Percentiles rank a stretch among this genome's conserved stretches.
These are phyloP conservation scores for Casaregolazyma suthepensis DNA, from an alignment of 1,139 yeast species.

Conservation along the genomic window DNA sequence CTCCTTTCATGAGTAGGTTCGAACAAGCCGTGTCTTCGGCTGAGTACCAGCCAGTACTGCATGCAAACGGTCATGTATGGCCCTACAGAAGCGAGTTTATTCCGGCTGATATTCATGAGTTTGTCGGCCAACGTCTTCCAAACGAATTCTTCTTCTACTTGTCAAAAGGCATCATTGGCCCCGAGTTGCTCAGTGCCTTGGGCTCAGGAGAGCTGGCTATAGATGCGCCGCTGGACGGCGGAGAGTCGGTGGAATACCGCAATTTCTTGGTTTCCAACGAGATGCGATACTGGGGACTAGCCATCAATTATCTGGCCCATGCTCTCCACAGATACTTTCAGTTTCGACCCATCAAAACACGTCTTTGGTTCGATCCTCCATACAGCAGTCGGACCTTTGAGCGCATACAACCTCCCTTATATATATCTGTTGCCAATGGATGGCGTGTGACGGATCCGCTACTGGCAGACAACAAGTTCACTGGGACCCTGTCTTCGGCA, in stretches of 20 bases:
- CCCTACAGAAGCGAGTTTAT: constrained; percentile 41
- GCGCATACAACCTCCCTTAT: constrained; percentile 20
- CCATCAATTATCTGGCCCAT: constrained; percentile 63
- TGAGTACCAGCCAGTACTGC: constrained; percentile 63
- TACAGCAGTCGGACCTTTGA: constrained; percentile 13
- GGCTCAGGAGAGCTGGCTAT: constrained; percentile 60
- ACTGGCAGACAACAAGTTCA: constrained; percentile 4
- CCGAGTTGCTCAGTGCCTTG: constrained; percentile 61
- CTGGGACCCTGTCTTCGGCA: constrained; percentile 1
- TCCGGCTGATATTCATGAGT: constrained; percentile 77
- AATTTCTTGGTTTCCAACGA: constrained; percentile 46
- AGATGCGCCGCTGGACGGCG: constrained; percentile 67
- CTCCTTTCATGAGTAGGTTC: constrained; percentile 35
- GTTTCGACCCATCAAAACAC: constrained; percentile 49
- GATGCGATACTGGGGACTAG: constrained; percentile 46
- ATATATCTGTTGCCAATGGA: constrained; percentile 15
- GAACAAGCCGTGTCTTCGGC: constrained; percentile 50
- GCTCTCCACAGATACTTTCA: constrained; percentile 82
- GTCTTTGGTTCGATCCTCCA: constrained; percentile 44
- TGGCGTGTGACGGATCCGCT: constrained; percentile 19
- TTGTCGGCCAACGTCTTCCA: constrained; percentile 80
- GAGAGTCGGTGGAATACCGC: constrained; percentile 52
- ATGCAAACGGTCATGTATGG: constrained; percentile 61
- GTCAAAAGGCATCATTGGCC: constrained; percentile 67
- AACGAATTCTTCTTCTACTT: constrained; percentile 80